These are phyloP conservation scores for Venturiaceae sp. DNA, from an alignment of 2,329 filamentous ascomycete genomes.

Conservation along the genomic window DNA sequence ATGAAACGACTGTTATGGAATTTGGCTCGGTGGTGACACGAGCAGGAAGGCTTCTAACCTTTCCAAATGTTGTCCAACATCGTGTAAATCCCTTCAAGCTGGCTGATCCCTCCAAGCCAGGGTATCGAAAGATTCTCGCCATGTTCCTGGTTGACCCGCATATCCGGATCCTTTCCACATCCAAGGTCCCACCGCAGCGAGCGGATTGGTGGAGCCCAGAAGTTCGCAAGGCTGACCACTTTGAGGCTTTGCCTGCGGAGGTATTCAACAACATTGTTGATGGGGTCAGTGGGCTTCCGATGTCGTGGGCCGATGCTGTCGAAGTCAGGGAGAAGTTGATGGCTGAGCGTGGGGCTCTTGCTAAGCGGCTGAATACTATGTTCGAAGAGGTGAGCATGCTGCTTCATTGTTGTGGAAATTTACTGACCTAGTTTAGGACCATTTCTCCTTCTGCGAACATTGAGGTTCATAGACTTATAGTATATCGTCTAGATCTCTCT, in stretches of 20 bases:
- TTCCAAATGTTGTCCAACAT: constrained; percentile 44
- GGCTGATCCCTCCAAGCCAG: constrained; percentile 38
- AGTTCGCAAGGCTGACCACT: constrained; percentile 11
- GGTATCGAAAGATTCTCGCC: constrained; percentile 47
- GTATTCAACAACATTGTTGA: constrained; percentile 17
- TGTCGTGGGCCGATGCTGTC: constrained; percentile 18
- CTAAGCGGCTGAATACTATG: background rate
- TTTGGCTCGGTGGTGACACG: constrained; percentile 37
- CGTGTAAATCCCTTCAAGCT: constrained; percentile 41
- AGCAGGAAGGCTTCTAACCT: constrained; percentile 39
- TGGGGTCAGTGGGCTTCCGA: constrained; percentile 16
- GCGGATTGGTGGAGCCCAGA: constrained; percentile 29
- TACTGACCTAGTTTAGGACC: background rate
- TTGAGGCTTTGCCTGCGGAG: constrained; percentile 17
- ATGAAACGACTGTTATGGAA: constrained; percentile 24
- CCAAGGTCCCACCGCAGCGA: constrained; percentile 42
- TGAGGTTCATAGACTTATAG: too few species aligned
- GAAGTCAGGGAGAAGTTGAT: constrained; percentile 18
- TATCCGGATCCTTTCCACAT: constrained; percentile 39
- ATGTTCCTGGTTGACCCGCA: constrained; percentile 51
- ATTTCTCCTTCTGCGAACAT: constrained; percentile 6
- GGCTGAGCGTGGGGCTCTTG: constrained; percentile 15
- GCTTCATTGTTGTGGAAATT: background rate
- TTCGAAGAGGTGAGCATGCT: background rate
- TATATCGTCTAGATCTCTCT: too few species aligned